These are phyloP conservation scores for Zymoseptoria tritici DNA, from an alignment of 2,329 filamentous ascomycete species.

Conservation along the genomic window DNA sequence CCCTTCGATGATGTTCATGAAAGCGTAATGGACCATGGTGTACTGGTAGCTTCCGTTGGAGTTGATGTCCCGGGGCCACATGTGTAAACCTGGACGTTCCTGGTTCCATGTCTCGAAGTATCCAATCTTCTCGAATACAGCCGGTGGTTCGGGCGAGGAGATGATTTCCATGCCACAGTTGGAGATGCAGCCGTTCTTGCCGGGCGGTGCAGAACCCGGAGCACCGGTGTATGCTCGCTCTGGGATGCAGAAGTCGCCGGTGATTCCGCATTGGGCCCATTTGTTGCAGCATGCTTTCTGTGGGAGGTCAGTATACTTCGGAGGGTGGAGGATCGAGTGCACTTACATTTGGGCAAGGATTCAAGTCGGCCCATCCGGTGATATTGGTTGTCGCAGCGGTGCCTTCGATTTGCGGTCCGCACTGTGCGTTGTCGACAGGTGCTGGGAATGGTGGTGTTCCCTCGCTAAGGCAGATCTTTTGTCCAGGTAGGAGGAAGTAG, in stretches of 20 bases:
- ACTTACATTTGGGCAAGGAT: constrained; percentile 35
- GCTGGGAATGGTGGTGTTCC: constrained; percentile 39
- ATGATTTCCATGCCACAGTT: constrained; percentile 37
- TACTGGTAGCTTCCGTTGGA: constrained; percentile 11
- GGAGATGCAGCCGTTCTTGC: constrained; percentile 34
- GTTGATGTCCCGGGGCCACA: constrained; percentile 12
- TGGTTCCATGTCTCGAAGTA: constrained; percentile 31
- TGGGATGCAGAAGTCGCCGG: constrained; percentile 37
- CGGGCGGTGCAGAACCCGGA: constrained; percentile 32
- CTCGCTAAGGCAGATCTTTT: constrained; percentile 35
- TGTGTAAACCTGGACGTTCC: constrained; percentile 28
- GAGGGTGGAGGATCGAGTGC: constrained; percentile 42
- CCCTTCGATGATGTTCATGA: constrained; percentile 29
- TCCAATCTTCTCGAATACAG: constrained; percentile 19
- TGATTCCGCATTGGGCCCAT: constrained; percentile 43
- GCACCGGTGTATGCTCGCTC: constrained; percentile 24
- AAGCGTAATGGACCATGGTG: constrained; percentile 30
- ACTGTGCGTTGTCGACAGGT: constrained; percentile 32
- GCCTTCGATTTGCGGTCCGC: constrained; percentile 41
- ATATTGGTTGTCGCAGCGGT: constrained; percentile 30
- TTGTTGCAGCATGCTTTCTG: constrained; percentile 39
- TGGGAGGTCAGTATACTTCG: constrained; percentile 22
- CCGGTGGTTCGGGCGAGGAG: constrained; percentile 10
- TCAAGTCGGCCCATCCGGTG: constrained; percentile 23
- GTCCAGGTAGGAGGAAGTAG: constrained; percentile 23